Evolutionary conservation across 805 yeast species (phyloP).

Genomic region (Saccharomyces paradoxus): DNA sequence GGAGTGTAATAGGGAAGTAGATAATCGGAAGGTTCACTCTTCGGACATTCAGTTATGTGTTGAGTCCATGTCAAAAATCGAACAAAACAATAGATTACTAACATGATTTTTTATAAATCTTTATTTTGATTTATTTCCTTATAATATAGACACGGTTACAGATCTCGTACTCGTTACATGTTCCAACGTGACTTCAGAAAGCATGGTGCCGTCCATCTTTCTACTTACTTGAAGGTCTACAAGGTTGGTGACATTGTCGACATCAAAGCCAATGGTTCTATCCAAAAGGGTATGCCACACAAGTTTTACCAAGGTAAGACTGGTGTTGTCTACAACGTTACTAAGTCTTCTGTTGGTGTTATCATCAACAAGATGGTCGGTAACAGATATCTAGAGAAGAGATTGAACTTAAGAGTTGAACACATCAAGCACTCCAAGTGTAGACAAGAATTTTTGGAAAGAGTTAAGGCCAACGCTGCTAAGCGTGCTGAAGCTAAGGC

Average conservation of each 20-base stretch:
- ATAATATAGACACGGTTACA: conserved; percentile 81
- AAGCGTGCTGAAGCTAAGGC: conserved; percentile 91
- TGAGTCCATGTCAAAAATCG: background rate
- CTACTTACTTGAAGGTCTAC: conserved; percentile 96
- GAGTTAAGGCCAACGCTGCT: conserved; percentile 96
- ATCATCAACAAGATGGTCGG: conserved; percentile 98
- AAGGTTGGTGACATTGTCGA: conserved; percentile 99
- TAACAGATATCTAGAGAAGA: conserved; percentile 97
- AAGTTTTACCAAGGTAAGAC: conserved; percentile 99
- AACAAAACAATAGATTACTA: conserved; percentile 1
- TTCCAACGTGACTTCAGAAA: conserved; percentile 98
- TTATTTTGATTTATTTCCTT: background rate
- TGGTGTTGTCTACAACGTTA: conserved; percentile 97
- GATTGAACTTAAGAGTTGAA: conserved; percentile 97
- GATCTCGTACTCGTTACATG: conserved; percentile 99
- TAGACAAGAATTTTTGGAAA: conserved; percentile 97
- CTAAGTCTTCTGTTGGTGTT: conserved; percentile 98
- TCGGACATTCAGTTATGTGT: background rate
- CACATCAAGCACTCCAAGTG: conserved; percentile 99
- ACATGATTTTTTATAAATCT: background rate
- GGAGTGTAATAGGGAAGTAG: background rate
- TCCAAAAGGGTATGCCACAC: conserved; percentile 99
- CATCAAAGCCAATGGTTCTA: conserved; percentile 97
- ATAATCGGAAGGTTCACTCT: too few relatives aligned
- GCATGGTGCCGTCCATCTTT: conserved; percentile 89